Percentiles rank a stretch among this genome's conserved stretches.
Evolutionary conservation across 129 eudicot genomes (phyloP).

Genomic region (Flaveria bidentis): DNA sequence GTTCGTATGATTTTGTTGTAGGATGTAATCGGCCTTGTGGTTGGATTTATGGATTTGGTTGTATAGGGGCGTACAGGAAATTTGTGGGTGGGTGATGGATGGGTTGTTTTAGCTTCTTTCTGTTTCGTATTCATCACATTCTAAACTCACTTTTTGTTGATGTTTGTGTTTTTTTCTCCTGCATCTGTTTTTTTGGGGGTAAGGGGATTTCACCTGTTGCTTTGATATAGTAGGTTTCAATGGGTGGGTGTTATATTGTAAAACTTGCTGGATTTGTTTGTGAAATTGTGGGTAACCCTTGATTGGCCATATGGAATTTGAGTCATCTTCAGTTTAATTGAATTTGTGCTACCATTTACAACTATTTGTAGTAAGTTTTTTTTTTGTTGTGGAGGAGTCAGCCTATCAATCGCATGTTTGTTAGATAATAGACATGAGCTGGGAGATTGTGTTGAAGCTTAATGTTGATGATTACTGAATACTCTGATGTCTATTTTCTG

Average conservation of each 20-base stretch:
- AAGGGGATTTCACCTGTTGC: neutral
- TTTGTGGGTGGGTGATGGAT: neutral
- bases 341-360: too few species aligned
- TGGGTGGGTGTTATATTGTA: neutral
- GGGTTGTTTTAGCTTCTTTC: neutral
- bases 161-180: neutral
- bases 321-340: too few species aligned
- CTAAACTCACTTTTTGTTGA: neutral
- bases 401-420: neutral
- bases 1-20: neutral
- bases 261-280: slow-evolving; percentile 1
- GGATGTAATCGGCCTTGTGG: neutral
- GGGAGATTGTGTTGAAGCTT: neutral
- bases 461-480: neutral
- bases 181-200: neutral
- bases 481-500: neutral
- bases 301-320: too few species aligned
- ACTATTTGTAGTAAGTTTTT: slow-evolving; percentile 2
- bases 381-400: slow-evolving; percentile 8
- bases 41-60: slow-evolving; percentile 10
- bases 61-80: too few species aligned
- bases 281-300: too few species aligned
- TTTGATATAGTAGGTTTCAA: neutral
- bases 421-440: neutral
- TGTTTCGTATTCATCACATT: neutral